phyloP scores from a whole-genome alignment of 768 basidiomycete species.

The Pleurotus tuoliensis region DNA sequence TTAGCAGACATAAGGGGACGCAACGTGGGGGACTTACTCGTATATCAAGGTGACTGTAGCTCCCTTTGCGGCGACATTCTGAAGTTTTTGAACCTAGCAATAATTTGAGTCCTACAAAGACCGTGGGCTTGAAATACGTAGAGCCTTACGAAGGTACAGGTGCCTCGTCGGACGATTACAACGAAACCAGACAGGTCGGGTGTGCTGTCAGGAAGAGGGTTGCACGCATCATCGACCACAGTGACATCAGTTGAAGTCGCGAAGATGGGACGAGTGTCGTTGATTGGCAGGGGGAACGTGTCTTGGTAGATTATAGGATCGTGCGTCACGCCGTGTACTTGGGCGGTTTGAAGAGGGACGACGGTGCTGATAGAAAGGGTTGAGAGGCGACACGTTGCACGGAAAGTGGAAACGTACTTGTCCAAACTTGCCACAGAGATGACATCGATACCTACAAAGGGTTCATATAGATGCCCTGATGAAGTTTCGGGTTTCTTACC shows the following conservation, averaged over 20 bases:
- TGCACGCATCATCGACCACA: conserved; percentile 55
- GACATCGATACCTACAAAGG: conserved; percentile 32
- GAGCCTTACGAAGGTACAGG: conserved; percentile 46
- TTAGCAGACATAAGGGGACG: not conserved
- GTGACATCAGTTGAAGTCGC: conserved; percentile 56
- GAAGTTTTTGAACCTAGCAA: conserved; percentile 42
- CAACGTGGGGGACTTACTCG: conserved; percentile 33
- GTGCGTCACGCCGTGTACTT: conserved; percentile 43
- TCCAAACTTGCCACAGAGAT: conserved; percentile 55
- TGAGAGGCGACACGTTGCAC: not conserved
- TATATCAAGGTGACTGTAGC: conserved; percentile 48
- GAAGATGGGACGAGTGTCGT: conserved; percentile 47
- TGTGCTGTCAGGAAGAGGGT: conserved; percentile 45
- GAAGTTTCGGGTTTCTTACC: conserved; percentile 19
- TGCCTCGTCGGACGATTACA: conserved; percentile 55
- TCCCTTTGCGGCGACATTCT: conserved; percentile 51
- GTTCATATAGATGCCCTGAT: not conserved
- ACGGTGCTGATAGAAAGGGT: conserved; percentile 33
- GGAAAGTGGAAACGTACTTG: conserved; percentile 30
- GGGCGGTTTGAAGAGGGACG: conserved; percentile 54
- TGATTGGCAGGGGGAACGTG: conserved; percentile 42
- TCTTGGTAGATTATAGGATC: conserved; percentile 53
- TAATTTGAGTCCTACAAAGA: not conserved
- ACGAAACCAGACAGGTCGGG: conserved; percentile 53
- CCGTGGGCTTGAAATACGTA: not conserved